Evolutionary conservation across 148 eudicot genomes (phyloP).

Genomic region (Nepenthes gracilis): DNA sequence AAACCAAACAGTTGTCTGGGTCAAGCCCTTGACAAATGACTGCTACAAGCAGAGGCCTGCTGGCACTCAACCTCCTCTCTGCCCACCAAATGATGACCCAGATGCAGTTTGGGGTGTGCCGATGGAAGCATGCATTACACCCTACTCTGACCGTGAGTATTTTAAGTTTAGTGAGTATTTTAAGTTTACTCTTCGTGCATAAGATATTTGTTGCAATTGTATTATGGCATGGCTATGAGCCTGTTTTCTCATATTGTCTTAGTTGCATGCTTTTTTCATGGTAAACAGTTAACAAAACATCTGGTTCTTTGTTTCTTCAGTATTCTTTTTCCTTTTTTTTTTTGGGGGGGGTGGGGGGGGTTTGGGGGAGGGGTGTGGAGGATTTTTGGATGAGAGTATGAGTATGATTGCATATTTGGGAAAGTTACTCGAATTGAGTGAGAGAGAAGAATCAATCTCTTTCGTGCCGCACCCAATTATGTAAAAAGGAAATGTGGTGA

Average conservation of each 20-base stretch:
- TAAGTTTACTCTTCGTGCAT: background rate
- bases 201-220: background rate
- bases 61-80: slow-evolving; percentile 10
- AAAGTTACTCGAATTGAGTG: too few species aligned
- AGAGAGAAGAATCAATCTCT: too few species aligned
- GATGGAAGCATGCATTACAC: slow-evolving; percentile 11
- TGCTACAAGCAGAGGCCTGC: slow-evolving; percentile 7
- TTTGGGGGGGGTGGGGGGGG: too few species aligned
- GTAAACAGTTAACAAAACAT: too few species aligned
- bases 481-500: too few species aligned
- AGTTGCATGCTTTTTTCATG: background rate
- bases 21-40: slow-evolving; percentile 9
- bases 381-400: too few species aligned
- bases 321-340: too few species aligned
- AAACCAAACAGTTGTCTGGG: slow-evolving; percentile 11
- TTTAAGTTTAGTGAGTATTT: slow-evolving; percentile 2
- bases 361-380: too few species aligned
- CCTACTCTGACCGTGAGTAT: slow-evolving; percentile 10
- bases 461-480: too few species aligned
- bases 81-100: slow-evolving; percentile 10
- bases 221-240: background rate
- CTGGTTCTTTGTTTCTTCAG: too few species aligned
- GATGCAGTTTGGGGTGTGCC: slow-evolving; percentile 8
- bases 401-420: too few species aligned
- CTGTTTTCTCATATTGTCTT: background rate